Conservation (phyloP, 345 rosid genomes). For the Eucalyptus victrix region DNA sequence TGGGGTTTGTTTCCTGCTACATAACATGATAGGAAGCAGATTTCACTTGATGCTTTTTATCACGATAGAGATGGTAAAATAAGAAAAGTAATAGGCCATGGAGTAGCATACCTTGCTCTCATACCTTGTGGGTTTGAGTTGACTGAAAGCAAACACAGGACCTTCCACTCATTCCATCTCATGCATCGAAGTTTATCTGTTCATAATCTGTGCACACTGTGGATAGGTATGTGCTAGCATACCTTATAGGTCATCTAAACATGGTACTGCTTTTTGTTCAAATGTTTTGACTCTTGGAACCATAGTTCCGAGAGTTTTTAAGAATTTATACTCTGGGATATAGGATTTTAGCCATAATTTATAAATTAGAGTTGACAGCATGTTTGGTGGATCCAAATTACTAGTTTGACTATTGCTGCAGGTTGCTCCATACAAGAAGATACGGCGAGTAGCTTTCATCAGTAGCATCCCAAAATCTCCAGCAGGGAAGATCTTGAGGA, state of each 20-base stretch:
- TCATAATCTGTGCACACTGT: neutral
- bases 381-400: neutral
- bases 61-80: neutral
- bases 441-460: conserved; percentile 68
- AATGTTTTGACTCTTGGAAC: neutral
- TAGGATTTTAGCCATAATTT: neutral
- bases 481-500: conserved; percentile 77
- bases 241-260: neutral
- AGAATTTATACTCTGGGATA: neutral
- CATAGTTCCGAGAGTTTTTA: too few species aligned
- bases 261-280: neutral
- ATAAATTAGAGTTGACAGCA: neutral
- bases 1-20: neutral
- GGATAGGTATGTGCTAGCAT: neutral
- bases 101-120: neutral
- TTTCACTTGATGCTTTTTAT: neutral
- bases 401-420: conserved; percentile 2
- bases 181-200: neutral
- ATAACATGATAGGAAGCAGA: neutral
- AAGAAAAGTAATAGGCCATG: neutral
- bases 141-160: neutral
- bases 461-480: conserved; percentile 59
- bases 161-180: neutral
- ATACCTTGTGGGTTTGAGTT: neutral
- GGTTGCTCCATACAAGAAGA: conserved; percentile 92